Base-by-base conservation (phyloP, 495 filamentous ascomycete species). In the Talaromyces ruber region DNA sequence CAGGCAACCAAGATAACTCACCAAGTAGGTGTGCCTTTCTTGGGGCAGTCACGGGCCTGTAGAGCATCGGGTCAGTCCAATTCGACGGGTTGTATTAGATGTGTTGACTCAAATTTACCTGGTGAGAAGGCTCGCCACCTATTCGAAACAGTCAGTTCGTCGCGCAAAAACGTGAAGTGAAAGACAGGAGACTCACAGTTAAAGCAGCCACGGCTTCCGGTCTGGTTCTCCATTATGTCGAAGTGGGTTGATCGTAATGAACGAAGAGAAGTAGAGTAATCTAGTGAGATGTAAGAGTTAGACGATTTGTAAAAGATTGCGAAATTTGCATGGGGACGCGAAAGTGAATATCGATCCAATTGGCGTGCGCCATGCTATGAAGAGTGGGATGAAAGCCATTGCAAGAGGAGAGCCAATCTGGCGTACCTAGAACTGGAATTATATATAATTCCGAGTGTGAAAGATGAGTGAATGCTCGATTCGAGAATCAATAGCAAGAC, bases 31-130 rank as follows among this genome's bases (percentile, higher is more conserved):
- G 87, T 91, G 63, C 91, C 92, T 78, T 92, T 90, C 82, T 88
- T 92, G 66, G 93, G 93, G 83, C 93, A 98, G 68, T 97, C 93
- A 69, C 92, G 91, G 67, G 92, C 90, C 89, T 90, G 70, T 59
- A 43, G 3, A 47, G 16, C 11, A 45, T 30, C 55, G 67, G 37
- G 62, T 67, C 63, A 56, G 29, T 66, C 63, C 52, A 61, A 58
- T 65, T 62, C 34, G 61, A 39, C 32, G 47, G 57, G 55, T 24
- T 47, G 60, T 47, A 58, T 58, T 37, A 11, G 3, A 7, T 26
- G 28, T 9, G 60, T 63, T 66, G 28, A 24, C 70, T 8, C 11
- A 16, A 8, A 58, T 62, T 73, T 81, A 84, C 82, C 79, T 90
- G 88, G 73, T 93, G 89, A 64, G 86, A 82, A 62, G 82, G 74